Conservation (phyloP, 306 rosid genomes). For the Hylodesmum podocarpum region DNA sequence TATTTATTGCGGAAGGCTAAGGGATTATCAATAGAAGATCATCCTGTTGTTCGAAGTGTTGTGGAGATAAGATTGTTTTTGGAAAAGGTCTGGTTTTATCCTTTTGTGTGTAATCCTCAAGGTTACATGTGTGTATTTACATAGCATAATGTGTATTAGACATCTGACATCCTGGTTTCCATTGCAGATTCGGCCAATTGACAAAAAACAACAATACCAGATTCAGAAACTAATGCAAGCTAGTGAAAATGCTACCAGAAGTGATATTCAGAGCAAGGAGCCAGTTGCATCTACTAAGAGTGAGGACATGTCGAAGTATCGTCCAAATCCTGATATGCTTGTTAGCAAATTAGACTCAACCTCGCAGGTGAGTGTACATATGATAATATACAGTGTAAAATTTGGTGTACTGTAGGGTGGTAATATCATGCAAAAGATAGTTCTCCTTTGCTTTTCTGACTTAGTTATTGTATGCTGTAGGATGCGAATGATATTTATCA, state of each 20-base stretch:
- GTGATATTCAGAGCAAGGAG: constrained; percentile 44
- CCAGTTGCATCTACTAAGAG: constrained; percentile 36
- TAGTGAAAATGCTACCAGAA: constrained; percentile 43
- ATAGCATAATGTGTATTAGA: neutral
- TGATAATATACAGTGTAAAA: neutral
- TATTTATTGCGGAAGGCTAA: constrained; percentile 77
- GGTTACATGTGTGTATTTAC: neutral
- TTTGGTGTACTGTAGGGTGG: neutral
- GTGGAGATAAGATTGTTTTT: constrained; percentile 80
- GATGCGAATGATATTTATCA: constrained; percentile 51
- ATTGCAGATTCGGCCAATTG: constrained; percentile 79
- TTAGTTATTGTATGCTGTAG: constrained; percentile 39
- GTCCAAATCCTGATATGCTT: constrained; percentile 86
- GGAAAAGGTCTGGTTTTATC: constrained; percentile 65
- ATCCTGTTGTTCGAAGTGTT: constrained; percentile 68
- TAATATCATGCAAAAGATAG: neutral
- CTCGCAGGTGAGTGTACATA: constrained; percentile 42
- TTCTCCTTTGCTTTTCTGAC: constrained; percentile 12
- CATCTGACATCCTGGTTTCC: constrained; percentile 23
- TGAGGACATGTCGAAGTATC: constrained; percentile 65
- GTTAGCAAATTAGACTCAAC: constrained; percentile 47
- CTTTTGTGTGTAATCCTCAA: neutral
- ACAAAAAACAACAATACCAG: constrained; percentile 87
- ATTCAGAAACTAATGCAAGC: constrained; percentile 74
- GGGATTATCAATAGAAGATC: constrained; percentile 75